Evolutionary conservation across 306 rosid genomes (phyloP).

Genomic region (Begonia peltatifolia): DNA sequence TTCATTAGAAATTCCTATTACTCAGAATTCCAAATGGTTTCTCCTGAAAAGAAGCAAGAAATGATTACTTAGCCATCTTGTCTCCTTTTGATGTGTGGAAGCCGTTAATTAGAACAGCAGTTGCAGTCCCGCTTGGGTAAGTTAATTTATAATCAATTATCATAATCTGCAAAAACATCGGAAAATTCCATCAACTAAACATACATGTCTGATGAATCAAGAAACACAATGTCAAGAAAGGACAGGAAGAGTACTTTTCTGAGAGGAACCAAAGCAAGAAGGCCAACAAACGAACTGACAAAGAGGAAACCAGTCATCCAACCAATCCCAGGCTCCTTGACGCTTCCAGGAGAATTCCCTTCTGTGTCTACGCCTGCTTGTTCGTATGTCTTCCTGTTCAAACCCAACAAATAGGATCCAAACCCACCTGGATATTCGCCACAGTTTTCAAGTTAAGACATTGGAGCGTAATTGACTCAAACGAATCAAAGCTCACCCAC

Average conservation of each 20-base stretch:
- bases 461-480: neutral
- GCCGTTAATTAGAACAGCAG: conserved; percentile 94
- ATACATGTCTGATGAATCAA: neutral
- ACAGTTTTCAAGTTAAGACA: neutral
- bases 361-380: conserved; percentile 72
- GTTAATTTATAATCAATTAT: conserved; percentile 78
- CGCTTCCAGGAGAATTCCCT: conserved; percentile 68
- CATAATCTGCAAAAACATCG: conserved; percentile 58
- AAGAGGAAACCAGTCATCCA: conserved; percentile 95
- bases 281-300: conserved; percentile 83
- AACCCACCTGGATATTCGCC: conserved; percentile 57
- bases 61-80: conserved; percentile 62
- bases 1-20: conserved; percentile 13
- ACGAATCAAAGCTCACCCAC: conserved; percentile 10
- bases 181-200: conserved; percentile 5
- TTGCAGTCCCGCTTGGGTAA: conserved; percentile 99
- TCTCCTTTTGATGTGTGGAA: conserved; percentile 92
- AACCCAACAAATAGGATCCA: conserved; percentile 79
- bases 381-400: conserved; percentile 61
- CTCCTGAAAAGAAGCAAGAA: too few relatives aligned
- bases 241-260: conserved; percentile 48
- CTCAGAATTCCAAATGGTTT: conserved; percentile 4
- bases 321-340: conserved; percentile 80
- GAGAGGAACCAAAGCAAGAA: conserved; percentile 84
- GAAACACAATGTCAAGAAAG: neutral